These are phyloP conservation scores for Epichloe scottii DNA, from an alignment of 2,329 filamentous ascomycete genomes.

Conservation along the genomic window DNA sequence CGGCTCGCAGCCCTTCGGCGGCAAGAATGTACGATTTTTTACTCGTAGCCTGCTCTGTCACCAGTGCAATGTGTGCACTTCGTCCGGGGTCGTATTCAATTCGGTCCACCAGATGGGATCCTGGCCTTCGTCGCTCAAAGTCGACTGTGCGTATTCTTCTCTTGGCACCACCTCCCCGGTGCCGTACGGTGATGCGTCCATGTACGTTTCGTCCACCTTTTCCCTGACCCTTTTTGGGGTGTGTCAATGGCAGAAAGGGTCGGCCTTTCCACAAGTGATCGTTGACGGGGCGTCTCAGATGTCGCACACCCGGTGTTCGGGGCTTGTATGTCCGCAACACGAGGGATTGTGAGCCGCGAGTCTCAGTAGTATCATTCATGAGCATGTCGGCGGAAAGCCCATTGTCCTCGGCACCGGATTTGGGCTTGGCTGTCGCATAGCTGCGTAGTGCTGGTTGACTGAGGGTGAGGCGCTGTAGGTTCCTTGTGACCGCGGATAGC, in stretches of 20 bases:
- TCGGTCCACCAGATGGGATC: conserved; percentile 78
- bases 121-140: conserved; percentile 66
- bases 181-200: conserved; percentile 76
- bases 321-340: conserved; percentile 81
- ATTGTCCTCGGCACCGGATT: conserved; percentile 8
- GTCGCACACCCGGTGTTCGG: conserved; percentile 80
- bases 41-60: conserved; percentile 62
- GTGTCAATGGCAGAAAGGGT: conserved; percentile 70
- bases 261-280: conserved; percentile 95
- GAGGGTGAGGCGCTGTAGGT: conserved; percentile 17
- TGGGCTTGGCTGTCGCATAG: conserved; percentile 19
- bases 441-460: conserved; percentile 15
- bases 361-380: conserved; percentile 9
- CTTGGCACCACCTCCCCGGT: conserved; percentile 86
- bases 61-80: conserved; percentile 81
- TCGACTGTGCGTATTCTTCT: conserved; percentile 85
- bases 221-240: conserved; percentile 81
- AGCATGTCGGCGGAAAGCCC: conserved; percentile 11
- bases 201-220: conserved; percentile 88
- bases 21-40: conserved; percentile 85
- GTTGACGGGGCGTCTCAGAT: conserved; percentile 85
- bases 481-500: conserved; percentile 16
- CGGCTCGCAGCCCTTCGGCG: conserved; percentile 84
- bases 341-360: conserved; percentile 21
- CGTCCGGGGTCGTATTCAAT: conserved; percentile 95